A percentile compares a stretch with the other conserved stretches of the same genome.
These are phyloP conservation scores for Clonostachys rhizophaga DNA, from an alignment of 2,329 filamentous ascomycete species.

Conservation along the genomic window DNA sequence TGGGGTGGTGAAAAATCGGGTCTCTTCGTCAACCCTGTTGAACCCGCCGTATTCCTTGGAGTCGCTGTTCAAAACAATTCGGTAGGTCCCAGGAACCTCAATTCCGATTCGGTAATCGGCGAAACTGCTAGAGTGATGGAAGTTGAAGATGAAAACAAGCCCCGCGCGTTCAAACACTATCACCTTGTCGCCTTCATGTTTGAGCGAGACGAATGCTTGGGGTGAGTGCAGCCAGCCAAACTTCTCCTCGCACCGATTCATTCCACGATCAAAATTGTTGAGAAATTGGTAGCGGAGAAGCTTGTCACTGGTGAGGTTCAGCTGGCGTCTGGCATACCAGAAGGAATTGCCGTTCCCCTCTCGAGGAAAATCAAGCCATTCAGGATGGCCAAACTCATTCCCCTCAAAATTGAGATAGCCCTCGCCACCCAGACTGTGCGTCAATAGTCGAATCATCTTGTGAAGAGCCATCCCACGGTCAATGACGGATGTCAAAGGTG, in stretches of 20 bases:
- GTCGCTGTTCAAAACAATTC: conserved; percentile 81
- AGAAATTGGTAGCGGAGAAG: conserved; percentile 86
- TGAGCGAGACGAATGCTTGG: conserved; percentile 90
- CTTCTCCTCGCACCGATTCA: conserved; percentile 84
- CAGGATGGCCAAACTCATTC: conserved; percentile 97
- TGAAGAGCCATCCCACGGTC: conserved; percentile 88
- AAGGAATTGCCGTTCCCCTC: conserved; percentile 90
- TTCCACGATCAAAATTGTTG: conserved; percentile 83
- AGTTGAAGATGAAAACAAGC: conserved; percentile 93
- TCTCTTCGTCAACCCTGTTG: conserved; percentile 70
- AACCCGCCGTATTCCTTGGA: conserved; percentile 73
- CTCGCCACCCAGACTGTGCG: conserved; percentile 87
- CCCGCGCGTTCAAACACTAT: conserved; percentile 93
- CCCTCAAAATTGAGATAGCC: conserved; percentile 98
- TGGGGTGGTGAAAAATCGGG: conserved; percentile 86
- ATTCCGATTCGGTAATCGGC: conserved; percentile 90
- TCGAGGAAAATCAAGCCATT: conserved; percentile 98
- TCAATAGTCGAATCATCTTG: conserved; percentile 96
- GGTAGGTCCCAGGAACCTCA: conserved; percentile 79
- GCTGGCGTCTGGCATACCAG: conserved; percentile 89
- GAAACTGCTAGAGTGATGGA: conserved; percentile 80
- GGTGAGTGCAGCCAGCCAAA: conserved; percentile 85
- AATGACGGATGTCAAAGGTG: conserved; percentile 81
- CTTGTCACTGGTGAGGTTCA: conserved; percentile 84
- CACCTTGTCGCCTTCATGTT: conserved; percentile 91